Base-by-base conservation (phyloP, 305 asterid genomes). In the Ajuga reptans region DNA sequence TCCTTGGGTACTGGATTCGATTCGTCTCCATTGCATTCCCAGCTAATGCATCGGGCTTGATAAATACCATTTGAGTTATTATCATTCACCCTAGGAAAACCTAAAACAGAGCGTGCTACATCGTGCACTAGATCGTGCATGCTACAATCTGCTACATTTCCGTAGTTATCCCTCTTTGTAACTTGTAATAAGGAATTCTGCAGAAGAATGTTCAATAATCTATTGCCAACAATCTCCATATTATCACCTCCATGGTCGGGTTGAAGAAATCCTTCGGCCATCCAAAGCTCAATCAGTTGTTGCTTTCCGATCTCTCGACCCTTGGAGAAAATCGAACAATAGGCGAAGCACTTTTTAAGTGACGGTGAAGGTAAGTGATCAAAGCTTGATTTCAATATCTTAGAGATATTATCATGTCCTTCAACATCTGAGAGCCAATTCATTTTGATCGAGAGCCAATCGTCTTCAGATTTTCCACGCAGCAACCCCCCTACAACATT, bases 101-200 rank as follows among this genome's bases (percentile, higher is more conserved):
- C 3, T 3, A 57, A 63, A 18, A 83, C 34, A 0, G 33, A 57
- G 14, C 45, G 34, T 33, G 80, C 73, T 58, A 76, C 56, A 34
- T 76, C 80, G 24, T 76, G 73, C 47, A 71, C 71, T 27, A 66
- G 60, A 37, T 58, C 68, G n/a, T 83, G 87, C 85, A 80, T 80
- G 71, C 57, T 70, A 16, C 73, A 69, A 4, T 11, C 0, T 12
- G 15, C 34, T 4, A 60, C 29, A 33, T 59, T 37, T 1, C 51
- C 64, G 9, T 67, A 42, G 6, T 5, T 6, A 55, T n/a, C n/a
- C n/a, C n/a, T 76, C 79, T 8, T 2, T 31, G 52, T 6, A 3
- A 77, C 46, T 39, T 39, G 46, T 2, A 39, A 39, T 10, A 39
- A 39, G n/a, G 46, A 39, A 9, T 39, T 39, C 1, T 39, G n/a